These are phyloP conservation scores for Puccinia polysora DNA, from an alignment of 1,284 basidiomycete genomes.

Conservation along the genomic window DNA sequence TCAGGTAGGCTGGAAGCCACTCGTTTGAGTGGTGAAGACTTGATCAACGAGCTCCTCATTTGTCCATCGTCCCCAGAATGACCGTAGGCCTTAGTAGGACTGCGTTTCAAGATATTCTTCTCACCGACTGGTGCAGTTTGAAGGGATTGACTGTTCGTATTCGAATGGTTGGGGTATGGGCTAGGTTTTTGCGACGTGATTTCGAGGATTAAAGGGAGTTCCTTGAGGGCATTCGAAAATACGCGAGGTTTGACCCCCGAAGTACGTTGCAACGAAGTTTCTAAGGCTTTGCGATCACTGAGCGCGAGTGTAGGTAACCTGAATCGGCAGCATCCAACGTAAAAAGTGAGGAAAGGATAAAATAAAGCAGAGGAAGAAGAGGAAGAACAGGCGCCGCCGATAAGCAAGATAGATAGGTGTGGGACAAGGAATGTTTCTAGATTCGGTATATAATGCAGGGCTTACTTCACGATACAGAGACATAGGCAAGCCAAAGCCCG, in stretches of 20 bases:
- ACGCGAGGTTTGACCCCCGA: constrained; percentile 13
- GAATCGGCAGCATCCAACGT: neutral
- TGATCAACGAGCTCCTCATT: neutral
- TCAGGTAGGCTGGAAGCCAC: neutral
- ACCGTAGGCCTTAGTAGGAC: neutral
- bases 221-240: constrained; percentile 18
- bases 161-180: neutral
- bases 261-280: constrained; percentile 36
- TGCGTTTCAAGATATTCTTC: neutral
- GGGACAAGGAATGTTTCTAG: neutral
- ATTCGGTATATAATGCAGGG: neutral
- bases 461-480: constrained; percentile 30
- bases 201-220: neutral
- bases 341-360: neutral
- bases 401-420: neutral
- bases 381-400: neutral
- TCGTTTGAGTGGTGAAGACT: neutral
- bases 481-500: constrained; percentile 35
- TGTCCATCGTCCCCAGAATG: too few species aligned
- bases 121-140: neutral
- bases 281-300: constrained; percentile 1
- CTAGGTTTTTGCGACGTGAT: neutral
- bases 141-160: neutral
- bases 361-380: neutral
- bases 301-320: neutral